Percentiles rank a stretch among this genome's conserved stretches.
These are phyloP conservation scores for Tetrapisispora nanseiensis DNA, from an alignment of 805 yeast species.

Conservation along the genomic window DNA sequence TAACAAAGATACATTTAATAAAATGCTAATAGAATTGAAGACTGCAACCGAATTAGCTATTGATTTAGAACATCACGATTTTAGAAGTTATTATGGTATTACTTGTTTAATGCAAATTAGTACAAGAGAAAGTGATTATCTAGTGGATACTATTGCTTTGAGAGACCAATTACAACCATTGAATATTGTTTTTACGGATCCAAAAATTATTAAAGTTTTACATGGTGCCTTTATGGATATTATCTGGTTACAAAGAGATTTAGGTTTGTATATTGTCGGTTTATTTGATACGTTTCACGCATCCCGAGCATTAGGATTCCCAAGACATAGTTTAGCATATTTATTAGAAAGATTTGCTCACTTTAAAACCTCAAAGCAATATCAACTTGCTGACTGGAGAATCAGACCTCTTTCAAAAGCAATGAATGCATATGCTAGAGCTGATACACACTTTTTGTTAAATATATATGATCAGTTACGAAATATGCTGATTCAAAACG, in stretches of 20 bases:
- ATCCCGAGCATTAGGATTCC: slow-evolving; percentile 65
- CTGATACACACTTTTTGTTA: slow-evolving; percentile 88
- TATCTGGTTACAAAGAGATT: slow-evolving; percentile 91
- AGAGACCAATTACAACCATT: slow-evolving; percentile 59
- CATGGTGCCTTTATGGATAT: slow-evolving; percentile 98
- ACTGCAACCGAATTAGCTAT: slow-evolving; percentile 64
- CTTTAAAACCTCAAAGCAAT: slow-evolving; percentile 85
- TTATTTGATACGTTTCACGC: slow-evolving; percentile 92
- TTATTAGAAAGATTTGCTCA: slow-evolving; percentile 69
- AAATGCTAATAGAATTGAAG: slow-evolving; percentile 46
- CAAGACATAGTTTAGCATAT: slow-evolving; percentile 76
- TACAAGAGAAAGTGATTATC: slow-evolving; percentile 69
- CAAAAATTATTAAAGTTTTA: slow-evolving; percentile 71
- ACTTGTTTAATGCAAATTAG: slow-evolving; percentile 92
- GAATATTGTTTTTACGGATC: slow-evolving; percentile 73
- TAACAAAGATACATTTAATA: slow-evolving; percentile 38
- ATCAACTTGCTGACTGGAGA: slow-evolving; percentile 96
- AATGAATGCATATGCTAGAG: slow-evolving; percentile 79
- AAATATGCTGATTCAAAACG: slow-evolving; percentile 44
- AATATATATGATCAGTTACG: slow-evolving; percentile 69
- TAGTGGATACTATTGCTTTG: slow-evolving; percentile 74
- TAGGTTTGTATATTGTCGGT: slow-evolving; percentile 83
- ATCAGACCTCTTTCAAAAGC: slow-evolving; percentile 68
- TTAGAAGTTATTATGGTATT: slow-evolving; percentile 79
- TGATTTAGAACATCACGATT: slow-evolving; percentile 94